phyloP scores from a whole-genome alignment of 2,329 filamentous ascomycete genomes.

The Cercospora zeina region DNA sequence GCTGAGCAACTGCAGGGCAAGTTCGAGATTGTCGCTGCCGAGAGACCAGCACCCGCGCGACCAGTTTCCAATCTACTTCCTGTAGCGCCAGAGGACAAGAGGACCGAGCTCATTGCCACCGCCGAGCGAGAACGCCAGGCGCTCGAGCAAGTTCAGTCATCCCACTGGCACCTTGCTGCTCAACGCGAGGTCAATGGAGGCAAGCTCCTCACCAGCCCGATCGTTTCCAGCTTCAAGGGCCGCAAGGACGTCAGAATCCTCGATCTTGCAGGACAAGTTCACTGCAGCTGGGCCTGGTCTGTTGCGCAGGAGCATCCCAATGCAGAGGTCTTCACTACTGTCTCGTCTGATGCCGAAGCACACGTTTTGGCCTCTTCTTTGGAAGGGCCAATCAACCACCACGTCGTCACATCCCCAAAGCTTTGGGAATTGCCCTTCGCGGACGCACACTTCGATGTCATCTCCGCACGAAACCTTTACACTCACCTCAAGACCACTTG shows the following conservation, averaged over 20 bases:
- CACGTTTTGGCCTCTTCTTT: conserved; percentile 65
- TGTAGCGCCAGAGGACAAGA: conserved; percentile 41
- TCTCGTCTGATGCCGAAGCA: conserved; percentile 41
- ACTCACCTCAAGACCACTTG: conserved; percentile 70
- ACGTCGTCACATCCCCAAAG: conserved; percentile 73
- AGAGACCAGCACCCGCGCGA: conserved; percentile 46
- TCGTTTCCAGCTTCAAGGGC: conserved; percentile 42
- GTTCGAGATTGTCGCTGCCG: conserved; percentile 66
- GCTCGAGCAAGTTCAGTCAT: conserved; percentile 64
- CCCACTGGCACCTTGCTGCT: conserved; percentile 64
- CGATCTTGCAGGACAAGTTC: conserved; percentile 80
- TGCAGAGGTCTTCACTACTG: conserved; percentile 81
- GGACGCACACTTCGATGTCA: conserved; percentile 82
- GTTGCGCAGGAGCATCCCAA: conserved; percentile 82
- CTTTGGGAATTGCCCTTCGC: conserved; percentile 82
- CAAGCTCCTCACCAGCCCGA: conserved; percentile 58
- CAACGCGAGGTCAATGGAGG: conserved; percentile 62
- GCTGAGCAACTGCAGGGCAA: conserved; percentile 81
- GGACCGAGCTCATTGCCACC: conserved; percentile 37
- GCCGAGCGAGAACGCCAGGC: conserved; percentile 78
- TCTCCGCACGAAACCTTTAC: conserved; percentile 86
- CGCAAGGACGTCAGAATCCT: conserved; percentile 65
- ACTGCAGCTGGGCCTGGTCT: conserved; percentile 95
- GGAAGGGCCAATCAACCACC: conserved; percentile 83
- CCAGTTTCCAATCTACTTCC: conserved; percentile 50